phyloP scores from a whole-genome alignment of 2,329 filamentous ascomycete genomes.

The Pseudocercospora pini-densiflorae region DNA sequence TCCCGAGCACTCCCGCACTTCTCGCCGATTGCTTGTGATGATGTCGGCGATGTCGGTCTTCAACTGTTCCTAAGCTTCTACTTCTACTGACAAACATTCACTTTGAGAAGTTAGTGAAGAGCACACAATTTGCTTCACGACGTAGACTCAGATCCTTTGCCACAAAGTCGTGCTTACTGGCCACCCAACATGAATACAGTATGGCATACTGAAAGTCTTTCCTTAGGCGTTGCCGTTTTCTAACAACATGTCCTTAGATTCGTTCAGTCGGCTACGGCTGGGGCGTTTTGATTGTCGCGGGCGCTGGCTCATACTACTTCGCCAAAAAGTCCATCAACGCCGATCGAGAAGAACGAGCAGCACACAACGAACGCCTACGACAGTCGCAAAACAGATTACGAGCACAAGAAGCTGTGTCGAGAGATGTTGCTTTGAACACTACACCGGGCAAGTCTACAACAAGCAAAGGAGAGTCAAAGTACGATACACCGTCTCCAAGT shows the following conservation, averaged over 20 bases:
- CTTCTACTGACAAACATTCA: background rate
- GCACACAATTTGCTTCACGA: background rate
- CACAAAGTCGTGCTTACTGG: background rate
- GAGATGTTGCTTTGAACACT: constrained; percentile 18
- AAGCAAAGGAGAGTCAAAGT: constrained; percentile 20
- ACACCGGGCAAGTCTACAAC: constrained; percentile 4
- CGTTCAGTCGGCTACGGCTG: constrained; percentile 72
- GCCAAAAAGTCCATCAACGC: constrained; percentile 94
- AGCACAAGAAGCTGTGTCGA: constrained; percentile 29
- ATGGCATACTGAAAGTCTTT: constrained; percentile 12
- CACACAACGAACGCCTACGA: constrained; percentile 68
- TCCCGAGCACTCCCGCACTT: constrained; percentile 9
- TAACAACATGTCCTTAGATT: constrained; percentile 15
- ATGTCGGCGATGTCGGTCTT: constrained; percentile 3
- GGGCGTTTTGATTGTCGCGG: constrained; percentile 85
- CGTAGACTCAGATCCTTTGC: background rate
- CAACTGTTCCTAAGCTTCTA: background rate
- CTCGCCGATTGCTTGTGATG: constrained; percentile 1
- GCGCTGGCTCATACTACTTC: constrained; percentile 91
- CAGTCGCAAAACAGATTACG: constrained; percentile 32
- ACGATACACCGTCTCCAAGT: constrained; percentile 29
- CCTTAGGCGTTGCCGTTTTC: background rate
- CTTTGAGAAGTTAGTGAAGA: background rate
- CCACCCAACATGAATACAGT: constrained; percentile 28
- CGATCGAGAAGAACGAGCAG: constrained; percentile 74